Evolutionary conservation across 2,329 filamentous ascomycete species (phyloP), one percentile per base, ranked within the genome.

Genomic region (Blastomyces silverae): DNA sequence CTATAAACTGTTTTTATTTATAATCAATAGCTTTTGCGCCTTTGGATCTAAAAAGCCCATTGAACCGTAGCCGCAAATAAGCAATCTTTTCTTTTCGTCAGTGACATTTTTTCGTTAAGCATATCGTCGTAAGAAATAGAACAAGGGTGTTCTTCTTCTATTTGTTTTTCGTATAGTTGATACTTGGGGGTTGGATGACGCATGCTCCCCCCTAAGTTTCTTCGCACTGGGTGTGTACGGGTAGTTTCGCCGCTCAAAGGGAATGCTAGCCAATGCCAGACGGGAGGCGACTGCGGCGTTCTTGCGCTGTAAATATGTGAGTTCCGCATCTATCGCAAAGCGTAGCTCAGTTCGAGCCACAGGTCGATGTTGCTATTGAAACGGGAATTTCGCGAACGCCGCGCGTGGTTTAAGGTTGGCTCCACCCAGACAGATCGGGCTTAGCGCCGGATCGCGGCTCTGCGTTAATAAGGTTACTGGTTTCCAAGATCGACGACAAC

Each of bases 391-490:
- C 34, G 34, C 1, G 34, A 37, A 37, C 34, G 34, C 34, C 34
- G 34, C 34, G 28, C 4, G 31, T 34, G 31, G 31, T 4, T 34
- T 34, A n/a, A n/a, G n/a, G n/a, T n/a, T 34, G 31, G 48, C 13
- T 52, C n/a, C 5, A n/a, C 48, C 2, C 20, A 2, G n/a, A 25
- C 28, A 11, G 28, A 56, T 56, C 28, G 15, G 28, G 53, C 10
- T 56, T 56, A 56, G 53, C 53, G 53, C 20, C 22, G 15, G 46
- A 52, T 52, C 11, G 48, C 22, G 48, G 48, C 48, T 52, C 22
- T 28, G 10, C 11, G 48, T 22, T 52, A 2, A 13, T 6, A 28
- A 28, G 10, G n/a, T 3, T n/a, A 13, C 22, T 15, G 52, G 52
- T 8, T 56, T 56, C 20, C 15, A 56, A 10, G 25, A 10, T 56